Evolutionary conservation across 495 filamentous ascomycete species (phyloP), one percentile per base, ranked within the genome.

Genomic region (Chaetomium cochliodes): DNA sequence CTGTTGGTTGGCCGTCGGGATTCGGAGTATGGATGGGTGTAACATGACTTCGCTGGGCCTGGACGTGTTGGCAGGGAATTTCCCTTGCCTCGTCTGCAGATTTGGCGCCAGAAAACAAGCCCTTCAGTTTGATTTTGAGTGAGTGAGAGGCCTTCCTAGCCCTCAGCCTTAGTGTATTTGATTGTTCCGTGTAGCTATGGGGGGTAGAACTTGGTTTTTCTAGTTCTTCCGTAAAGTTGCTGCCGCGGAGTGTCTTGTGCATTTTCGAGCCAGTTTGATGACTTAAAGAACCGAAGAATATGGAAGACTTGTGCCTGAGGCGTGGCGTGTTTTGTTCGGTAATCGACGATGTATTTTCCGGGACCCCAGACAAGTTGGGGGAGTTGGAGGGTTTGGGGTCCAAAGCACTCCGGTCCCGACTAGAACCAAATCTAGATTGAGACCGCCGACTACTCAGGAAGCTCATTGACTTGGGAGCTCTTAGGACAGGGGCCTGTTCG

Each of bases 81-180:
- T 66, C 66, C 3, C 76, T 60, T 15, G 76, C 71, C 13, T 76
- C 74, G 5, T 78, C 68, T 47, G 80, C 82, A 13, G 66, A 72
- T 56, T 76, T 79, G 7, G 67, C 65, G 5, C 84, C 80, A 44
- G 76, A 78, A 65, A 90, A 87, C 6, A 91, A 78, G 46, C 76
- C 82, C 64, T 82, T 87, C 47, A 92, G 52, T 50, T 83, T 86
- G 46, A 81, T 81, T 67, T 85, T 90, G 67, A 92, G 77, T 1
- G 81, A 82, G 23, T 76, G 78, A 0, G 88, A 90, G 13, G 87
- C 80, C 22, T 81, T 84, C 53, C 87, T 82, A 9, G 86, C 84
- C 71, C 78, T 84, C 5, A 69, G 70, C 63, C 81, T 82, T 39
- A 88, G 66, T 13, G 75, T 75, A 20, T 68, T 75, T 23, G 73